Evolutionary conservation across 2,329 filamentous ascomycete genomes (phyloP), one percentile per base, ranked within the genome.

Genomic region (Bipolaris bicolor): DNA sequence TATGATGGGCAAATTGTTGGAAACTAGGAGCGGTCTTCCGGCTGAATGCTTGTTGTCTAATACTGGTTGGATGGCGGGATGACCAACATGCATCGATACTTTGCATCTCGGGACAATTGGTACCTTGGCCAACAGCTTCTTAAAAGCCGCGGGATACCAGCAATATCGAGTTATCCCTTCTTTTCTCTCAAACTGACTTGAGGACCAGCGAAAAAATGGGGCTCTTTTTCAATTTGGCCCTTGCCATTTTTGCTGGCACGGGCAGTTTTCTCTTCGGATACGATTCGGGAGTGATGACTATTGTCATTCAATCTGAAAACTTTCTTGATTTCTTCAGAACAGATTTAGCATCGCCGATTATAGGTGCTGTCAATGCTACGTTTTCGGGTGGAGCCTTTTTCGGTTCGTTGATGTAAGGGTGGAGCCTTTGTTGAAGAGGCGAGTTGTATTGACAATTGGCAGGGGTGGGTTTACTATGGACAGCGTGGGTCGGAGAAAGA

Each of bases 301-400:
- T 84, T 68, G 84, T 85, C 57, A 84, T 86, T 52, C 78, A 80
- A n/a, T 83, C 80, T 9, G 77, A 79, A 26, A 77, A 85, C 64
- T 88, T 88, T 70, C 79, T 87, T 16, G 57, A 68, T 1, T 85
- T 83, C 67, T 88, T 89, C 74, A 76, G 85, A 37, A 84, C 83
- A 4, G 71, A 67, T 1, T 79, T 74, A 24, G 78, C 76, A 1
- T 80, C 80, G 65, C 76, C 82, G 5, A 82, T 86, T 49, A 78
- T 88, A 54, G 86, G 86, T 10, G 86, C 86, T 18, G 84, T 88
- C 69, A 86, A 87, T 67, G 85, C 85, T 56, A 87, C 86, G 22
- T 88, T 88, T 64, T 82, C 81, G 13, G 83, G 82, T 4, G 84
- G 83, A n/a, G 83, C 83, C 54, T 79, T 83, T 31, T 82, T 86